A percentile compares a stretch with the other conserved stretches of the same genome.
Evolutionary conservation across 1,284 basidiomycete genomes (phyloP).

Genomic region (Ceratobasidium sp.): DNA sequence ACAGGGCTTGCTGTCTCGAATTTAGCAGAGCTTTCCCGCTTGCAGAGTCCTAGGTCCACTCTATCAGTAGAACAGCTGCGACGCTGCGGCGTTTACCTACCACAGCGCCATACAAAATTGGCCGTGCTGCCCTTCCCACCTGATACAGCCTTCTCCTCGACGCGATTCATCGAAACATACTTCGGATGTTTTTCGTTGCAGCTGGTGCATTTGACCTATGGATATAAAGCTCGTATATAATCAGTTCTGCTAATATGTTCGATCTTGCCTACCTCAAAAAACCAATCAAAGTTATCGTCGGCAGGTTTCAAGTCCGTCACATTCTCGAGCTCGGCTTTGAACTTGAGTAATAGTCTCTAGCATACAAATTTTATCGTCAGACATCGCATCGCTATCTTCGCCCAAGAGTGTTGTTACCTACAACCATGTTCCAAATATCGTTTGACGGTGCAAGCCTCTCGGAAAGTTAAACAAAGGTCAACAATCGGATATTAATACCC

Average conservation of each 20-base stretch:
- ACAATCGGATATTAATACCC: background rate
- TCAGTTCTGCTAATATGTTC: slow-evolving; percentile 77
- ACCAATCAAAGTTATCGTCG: slow-evolving; percentile 72
- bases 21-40: slow-evolving; percentile 78
- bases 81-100: slow-evolving; percentile 43
- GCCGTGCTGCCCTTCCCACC: slow-evolving; percentile 71
- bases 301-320: slow-evolving; percentile 71
- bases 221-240: too few relatives aligned
- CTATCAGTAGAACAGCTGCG: background rate
- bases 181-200: slow-evolving; percentile 78
- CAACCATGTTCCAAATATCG: slow-evolving; percentile 10
- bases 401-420: background rate
- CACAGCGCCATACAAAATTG: slow-evolving; percentile 80
- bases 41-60: slow-evolving; percentile 57
- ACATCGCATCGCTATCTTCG: background rate
- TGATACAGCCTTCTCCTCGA: slow-evolving; percentile 69
- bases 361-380: background rate
- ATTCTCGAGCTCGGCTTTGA: slow-evolving; percentile 73
- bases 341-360: slow-evolving; percentile 24
- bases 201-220: slow-evolving; percentile 77
- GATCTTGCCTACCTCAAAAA: slow-evolving; percentile 79
- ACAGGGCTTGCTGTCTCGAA: slow-evolving; percentile 59
- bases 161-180: slow-evolving; percentile 68
- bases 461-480: background rate
- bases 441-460: background rate